Percentiles rank a stretch among this genome's conserved stretches.
Conservation (phyloP, 2,329 filamentous ascomycete species). For the Lecanicillium sp. region DNA sequence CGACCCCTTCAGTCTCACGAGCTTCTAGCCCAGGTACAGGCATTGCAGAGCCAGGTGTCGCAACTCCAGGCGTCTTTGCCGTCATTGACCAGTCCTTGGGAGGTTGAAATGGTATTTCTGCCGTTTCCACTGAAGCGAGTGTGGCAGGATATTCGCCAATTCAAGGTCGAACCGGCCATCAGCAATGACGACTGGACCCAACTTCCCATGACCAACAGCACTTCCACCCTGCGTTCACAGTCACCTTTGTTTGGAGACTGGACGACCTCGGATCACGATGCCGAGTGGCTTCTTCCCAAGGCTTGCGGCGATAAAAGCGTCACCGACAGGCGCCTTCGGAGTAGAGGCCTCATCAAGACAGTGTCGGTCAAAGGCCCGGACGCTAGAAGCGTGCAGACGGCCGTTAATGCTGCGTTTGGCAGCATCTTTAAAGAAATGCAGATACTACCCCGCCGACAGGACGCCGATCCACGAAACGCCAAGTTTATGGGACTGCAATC, state of each 20-base stretch:
- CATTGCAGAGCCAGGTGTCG: slow-evolving; percentile 40
- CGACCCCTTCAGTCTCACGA: slow-evolving; percentile 35
- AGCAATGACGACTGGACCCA: slow-evolving; percentile 48
- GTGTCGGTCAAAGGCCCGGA: slow-evolving; percentile 55
- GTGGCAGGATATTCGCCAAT: slow-evolving; percentile 44
- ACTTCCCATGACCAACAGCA: slow-evolving; percentile 39
- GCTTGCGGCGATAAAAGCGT: slow-evolving; percentile 57
- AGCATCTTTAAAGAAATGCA: slow-evolving; percentile 41
- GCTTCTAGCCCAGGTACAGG: slow-evolving; percentile 41
- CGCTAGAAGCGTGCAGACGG: slow-evolving; percentile 58
- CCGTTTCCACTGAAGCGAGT: slow-evolving; percentile 57
- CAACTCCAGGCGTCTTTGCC: slow-evolving; percentile 55
- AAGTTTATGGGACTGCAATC: slow-evolving; percentile 56
- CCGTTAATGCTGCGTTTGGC: slow-evolving; percentile 56
- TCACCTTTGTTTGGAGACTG: slow-evolving; percentile 42
- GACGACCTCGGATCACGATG: slow-evolving; percentile 33
- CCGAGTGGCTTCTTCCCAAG: slow-evolving; percentile 59
- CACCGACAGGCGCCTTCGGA: slow-evolving; percentile 64
- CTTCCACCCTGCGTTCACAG: slow-evolving; percentile 35
- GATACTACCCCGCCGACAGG: slow-evolving; percentile 20
- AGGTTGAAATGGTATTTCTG: slow-evolving; percentile 67
- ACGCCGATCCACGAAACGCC: slow-evolving; percentile 20
- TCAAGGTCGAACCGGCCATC: slow-evolving; percentile 30
- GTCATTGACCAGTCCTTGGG: slow-evolving; percentile 58
- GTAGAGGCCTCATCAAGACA: slow-evolving; percentile 62